A percentile compares a stretch with the other conserved stretches of the same genome.
Evolutionary conservation across 495 filamentous ascomycete species (phyloP).

Genomic region (Penicillium psychrofluorescens): DNA sequence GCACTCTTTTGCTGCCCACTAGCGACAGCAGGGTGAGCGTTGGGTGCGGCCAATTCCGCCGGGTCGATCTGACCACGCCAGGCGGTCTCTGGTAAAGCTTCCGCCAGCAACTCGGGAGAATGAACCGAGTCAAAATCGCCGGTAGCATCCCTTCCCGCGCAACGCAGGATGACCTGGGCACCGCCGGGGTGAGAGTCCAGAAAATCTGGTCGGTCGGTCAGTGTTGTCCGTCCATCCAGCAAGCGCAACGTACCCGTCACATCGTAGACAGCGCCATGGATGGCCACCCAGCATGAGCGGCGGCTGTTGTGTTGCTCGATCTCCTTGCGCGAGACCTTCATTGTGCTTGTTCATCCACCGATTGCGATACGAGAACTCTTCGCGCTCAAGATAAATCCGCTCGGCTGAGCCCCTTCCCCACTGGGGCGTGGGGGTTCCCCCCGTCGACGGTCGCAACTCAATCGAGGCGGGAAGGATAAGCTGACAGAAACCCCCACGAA

Average conservation of each 20-base stretch:
- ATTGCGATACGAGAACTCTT: too few relatives aligned
- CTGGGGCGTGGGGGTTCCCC: too few relatives aligned
- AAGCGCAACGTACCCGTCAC: slow-evolving; percentile 49
- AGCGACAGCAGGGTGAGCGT: background rate
- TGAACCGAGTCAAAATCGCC: slow-evolving; percentile 79
- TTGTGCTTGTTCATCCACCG: background rate
- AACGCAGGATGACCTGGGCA: slow-evolving; percentile 69
- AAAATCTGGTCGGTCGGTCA: slow-evolving; percentile 15
- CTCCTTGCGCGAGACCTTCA: slow-evolving; percentile 35
- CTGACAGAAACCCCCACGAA: background rate
- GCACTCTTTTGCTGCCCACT: background rate
- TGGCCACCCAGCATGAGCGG: slow-evolving; percentile 73
- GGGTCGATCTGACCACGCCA: slow-evolving; percentile 16
- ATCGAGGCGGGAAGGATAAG: too few relatives aligned
- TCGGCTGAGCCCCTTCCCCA: background rate
- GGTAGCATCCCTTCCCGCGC: slow-evolving; percentile 82
- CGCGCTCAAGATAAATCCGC: background rate
- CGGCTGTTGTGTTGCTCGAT: slow-evolving; percentile 59
- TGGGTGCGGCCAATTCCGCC: background rate
- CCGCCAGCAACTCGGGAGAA: slow-evolving; percentile 46
- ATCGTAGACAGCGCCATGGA: slow-evolving; percentile 72
- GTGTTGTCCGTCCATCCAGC: background rate
- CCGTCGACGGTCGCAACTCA: too few relatives aligned
- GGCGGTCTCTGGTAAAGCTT: slow-evolving; percentile 14
- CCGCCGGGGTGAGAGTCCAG: slow-evolving; percentile 69